Conservation (phyloP, 371 early-diverging fungal genomes). For the Mortierella sp. region DNA sequence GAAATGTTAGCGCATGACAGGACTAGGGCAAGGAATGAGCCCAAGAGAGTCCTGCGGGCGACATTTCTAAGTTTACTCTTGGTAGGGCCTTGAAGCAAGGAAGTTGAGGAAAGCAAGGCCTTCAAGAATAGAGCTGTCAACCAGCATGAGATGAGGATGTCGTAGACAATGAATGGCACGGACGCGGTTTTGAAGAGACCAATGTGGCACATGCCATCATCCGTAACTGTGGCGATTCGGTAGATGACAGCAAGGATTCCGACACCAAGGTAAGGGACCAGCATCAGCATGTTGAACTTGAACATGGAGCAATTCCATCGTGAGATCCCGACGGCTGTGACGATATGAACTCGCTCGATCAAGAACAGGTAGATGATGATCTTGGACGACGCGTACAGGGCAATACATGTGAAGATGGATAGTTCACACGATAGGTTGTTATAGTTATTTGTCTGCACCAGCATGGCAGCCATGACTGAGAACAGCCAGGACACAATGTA, state of each 20-base stretch:
- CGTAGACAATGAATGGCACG: constrained; percentile 60
- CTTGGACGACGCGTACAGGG: constrained; percentile 60
- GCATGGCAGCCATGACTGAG: constrained; percentile 54
- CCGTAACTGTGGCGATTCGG: constrained; percentile 48
- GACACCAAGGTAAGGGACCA: constrained; percentile 61
- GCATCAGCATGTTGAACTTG: constrained; percentile 56
- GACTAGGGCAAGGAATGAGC: constrained; percentile 59
- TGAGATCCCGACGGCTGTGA: constrained; percentile 56
- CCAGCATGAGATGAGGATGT: constrained; percentile 50
- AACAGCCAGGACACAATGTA: constrained; percentile 61
- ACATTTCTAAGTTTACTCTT: constrained; percentile 58
- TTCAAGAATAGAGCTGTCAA: constrained; percentile 61
- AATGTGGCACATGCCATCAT: constrained; percentile 60
- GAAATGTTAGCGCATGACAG: constrained; percentile 64
- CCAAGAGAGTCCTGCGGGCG: constrained; percentile 60
- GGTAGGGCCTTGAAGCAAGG: constrained; percentile 54
- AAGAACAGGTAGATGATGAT: constrained; percentile 62
- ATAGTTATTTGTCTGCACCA: constrained; percentile 60
- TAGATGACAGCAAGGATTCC: constrained; percentile 62
- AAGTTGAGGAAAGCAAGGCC: constrained; percentile 53
- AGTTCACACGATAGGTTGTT: constrained; percentile 62
- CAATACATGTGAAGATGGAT: constrained; percentile 54
- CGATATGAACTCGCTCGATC: constrained; percentile 63
- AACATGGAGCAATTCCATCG: constrained; percentile 56
- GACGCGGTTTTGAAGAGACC: constrained; percentile 57